Conservation (phyloP, 192 early-diverging fungal genomes). For the Podila epicladia region DNA sequence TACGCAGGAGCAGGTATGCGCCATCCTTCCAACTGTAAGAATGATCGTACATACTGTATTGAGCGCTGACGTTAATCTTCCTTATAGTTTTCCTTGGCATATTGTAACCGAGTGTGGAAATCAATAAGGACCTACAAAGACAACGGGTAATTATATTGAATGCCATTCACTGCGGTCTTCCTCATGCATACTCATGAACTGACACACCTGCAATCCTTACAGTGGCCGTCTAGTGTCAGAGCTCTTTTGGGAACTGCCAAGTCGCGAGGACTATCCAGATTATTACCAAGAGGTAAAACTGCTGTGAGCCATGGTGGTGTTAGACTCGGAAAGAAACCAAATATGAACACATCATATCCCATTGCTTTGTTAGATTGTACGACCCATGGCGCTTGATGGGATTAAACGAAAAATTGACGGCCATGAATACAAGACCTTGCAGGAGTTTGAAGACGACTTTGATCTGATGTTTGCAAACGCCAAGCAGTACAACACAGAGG, state of each 20-base stretch:
- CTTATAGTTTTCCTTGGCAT: constrained; percentile 24
- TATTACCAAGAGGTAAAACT: constrained; percentile 41
- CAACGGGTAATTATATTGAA: constrained; percentile 13
- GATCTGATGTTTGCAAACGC: constrained; percentile 90
- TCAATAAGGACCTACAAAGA: constrained; percentile 41
- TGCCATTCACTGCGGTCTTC: not conserved
- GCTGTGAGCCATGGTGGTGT: no score
- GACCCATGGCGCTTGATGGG: constrained; percentile 64
- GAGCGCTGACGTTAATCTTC: not conserved
- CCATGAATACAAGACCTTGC: constrained; percentile 71
- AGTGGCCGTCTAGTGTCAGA: constrained; percentile 48
- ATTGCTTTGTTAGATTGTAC: constrained; percentile 52
- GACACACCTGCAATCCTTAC: not conserved
- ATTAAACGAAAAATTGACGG: constrained; percentile 70
- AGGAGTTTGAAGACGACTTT: constrained; percentile 85
- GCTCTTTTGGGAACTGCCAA: constrained; percentile 52
- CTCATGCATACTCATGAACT: no score
- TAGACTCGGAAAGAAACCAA: no score
- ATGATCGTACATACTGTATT: not conserved
- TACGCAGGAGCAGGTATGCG: not conserved
- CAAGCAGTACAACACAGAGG: constrained; percentile 87
- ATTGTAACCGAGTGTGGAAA: constrained; percentile 32
- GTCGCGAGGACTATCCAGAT: constrained; percentile 54
- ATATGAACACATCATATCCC: no score
- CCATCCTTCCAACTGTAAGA: not conserved